phyloP scores from a whole-genome alignment of 352 stramenopile genomes.

The Phytopythium delawarense region DNA sequence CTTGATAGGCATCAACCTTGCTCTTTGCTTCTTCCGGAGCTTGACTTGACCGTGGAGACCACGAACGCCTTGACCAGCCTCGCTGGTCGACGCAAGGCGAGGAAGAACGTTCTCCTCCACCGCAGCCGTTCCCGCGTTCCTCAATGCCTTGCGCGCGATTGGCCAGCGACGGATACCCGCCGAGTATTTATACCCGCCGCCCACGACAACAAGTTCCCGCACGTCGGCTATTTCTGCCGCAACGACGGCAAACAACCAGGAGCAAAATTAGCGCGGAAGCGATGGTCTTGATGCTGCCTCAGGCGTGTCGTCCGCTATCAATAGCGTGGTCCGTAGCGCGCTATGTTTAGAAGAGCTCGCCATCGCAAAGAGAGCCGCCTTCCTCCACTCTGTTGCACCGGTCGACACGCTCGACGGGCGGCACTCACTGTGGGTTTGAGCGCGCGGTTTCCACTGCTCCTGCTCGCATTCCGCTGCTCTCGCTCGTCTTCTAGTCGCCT shows the following conservation, averaged over 20 bases:
- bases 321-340: background rate
- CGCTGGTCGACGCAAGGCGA: background rate
- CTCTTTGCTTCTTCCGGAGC: too few relatives aligned
- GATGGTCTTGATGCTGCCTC: background rate
- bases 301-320: background rate
- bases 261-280: background rate
- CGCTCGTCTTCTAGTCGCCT: background rate
- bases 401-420: background rate
- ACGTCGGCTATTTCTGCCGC: background rate
- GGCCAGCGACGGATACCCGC: background rate
- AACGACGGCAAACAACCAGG: background rate
- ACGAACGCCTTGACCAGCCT: background rate
- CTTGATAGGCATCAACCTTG: background rate
- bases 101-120: background rate
- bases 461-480: background rate
- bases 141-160: background rate
- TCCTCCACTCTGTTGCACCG: background rate
- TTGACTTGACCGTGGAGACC: background rate
- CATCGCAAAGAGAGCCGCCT: background rate
- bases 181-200: conserved; percentile 1
- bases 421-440: conserved; percentile 8
- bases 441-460: background rate
- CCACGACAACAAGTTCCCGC: background rate
- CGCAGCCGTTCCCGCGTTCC: background rate
- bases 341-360: background rate